Evolutionary conservation across 1,139 yeast genomes (phyloP).

Genomic region (Taphrina communis): DNA sequence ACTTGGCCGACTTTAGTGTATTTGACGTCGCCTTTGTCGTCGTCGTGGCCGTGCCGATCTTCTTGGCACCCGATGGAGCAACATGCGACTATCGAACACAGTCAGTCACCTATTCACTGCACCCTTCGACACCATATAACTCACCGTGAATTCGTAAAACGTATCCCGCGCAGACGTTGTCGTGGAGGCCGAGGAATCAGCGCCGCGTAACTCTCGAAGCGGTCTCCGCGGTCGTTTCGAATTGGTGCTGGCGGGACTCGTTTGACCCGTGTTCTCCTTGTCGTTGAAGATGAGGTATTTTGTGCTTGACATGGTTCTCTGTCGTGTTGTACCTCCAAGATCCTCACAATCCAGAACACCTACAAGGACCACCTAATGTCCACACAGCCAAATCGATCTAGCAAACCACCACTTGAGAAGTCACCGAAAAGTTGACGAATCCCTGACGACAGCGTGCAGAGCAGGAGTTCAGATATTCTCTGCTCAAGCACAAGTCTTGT

Average conservation of each 20-base stretch:
- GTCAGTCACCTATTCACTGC: not conserved
- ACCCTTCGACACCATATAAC: not conserved
- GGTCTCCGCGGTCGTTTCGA: slow-evolving; percentile 28
- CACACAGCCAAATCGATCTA: not conserved
- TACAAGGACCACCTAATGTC: not conserved
- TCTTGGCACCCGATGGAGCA: slow-evolving; percentile 8
- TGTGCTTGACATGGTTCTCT: slow-evolving; percentile 4
- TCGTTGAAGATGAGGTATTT: slow-evolving; percentile 28
- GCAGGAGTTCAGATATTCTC: no score
- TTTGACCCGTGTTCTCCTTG: slow-evolving; percentile 29
- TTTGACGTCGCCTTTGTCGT: not conserved
- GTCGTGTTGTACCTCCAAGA: not conserved
- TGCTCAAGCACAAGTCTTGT: no score
- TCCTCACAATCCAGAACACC: not conserved
- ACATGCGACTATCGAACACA: slow-evolving; percentile 13
- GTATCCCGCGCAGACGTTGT: not conserved
- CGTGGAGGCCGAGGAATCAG: slow-evolving; percentile 4
- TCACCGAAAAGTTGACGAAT: no score
- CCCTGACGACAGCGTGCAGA: no score
- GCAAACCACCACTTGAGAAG: no score
- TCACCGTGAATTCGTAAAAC: slow-evolving; percentile 29
- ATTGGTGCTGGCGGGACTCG: slow-evolving; percentile 2
- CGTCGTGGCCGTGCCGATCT: not conserved
- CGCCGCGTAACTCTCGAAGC: slow-evolving; percentile 23
- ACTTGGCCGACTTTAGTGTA: not conserved